Conservation (phyloP, 352 stramenopile species). For the Pythium chondricola region DNA sequence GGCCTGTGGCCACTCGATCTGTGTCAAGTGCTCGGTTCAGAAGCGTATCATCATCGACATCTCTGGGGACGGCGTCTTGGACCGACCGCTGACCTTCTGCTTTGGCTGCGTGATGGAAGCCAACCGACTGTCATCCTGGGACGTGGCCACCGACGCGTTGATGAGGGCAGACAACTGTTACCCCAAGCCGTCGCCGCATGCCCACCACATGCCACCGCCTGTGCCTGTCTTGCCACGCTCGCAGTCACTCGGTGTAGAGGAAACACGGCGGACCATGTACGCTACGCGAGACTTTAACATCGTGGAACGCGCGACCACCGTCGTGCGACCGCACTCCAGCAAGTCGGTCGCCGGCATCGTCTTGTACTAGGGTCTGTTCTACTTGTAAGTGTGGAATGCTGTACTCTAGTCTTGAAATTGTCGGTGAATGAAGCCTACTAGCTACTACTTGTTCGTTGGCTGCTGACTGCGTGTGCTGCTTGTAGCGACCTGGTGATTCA, state of each 20-base stretch:
- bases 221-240: constrained; percentile 4
- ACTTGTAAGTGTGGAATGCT: no score
- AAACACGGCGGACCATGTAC: neutral
- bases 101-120: constrained; percentile 37
- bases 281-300: neutral
- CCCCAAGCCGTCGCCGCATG: constrained; percentile 9
- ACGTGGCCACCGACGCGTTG: constrained; percentile 35
- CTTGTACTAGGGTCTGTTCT: constrained; percentile 7
- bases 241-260: constrained; percentile 6
- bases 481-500: no score
- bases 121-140: constrained; percentile 36
- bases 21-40: constrained; percentile 38
- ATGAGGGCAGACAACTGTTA: neutral
- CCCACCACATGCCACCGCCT: constrained; percentile 11
- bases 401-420: no score
- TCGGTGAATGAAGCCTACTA: no score
- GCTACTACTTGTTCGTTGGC: no score
- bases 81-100: constrained; percentile 41
- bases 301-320: neutral
- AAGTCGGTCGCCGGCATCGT: constrained; percentile 12
- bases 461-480: no score
- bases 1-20: constrained; percentile 40
- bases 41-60: constrained; percentile 61
- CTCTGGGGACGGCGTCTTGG: constrained; percentile 19
- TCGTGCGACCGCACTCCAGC: constrained; percentile 10